Evolutionary conservation across 768 basidiomycete species (phyloP), one percentile per base, ranked within the genome.

Genomic region (Trichaptum fuscoviolaceum): DNA sequence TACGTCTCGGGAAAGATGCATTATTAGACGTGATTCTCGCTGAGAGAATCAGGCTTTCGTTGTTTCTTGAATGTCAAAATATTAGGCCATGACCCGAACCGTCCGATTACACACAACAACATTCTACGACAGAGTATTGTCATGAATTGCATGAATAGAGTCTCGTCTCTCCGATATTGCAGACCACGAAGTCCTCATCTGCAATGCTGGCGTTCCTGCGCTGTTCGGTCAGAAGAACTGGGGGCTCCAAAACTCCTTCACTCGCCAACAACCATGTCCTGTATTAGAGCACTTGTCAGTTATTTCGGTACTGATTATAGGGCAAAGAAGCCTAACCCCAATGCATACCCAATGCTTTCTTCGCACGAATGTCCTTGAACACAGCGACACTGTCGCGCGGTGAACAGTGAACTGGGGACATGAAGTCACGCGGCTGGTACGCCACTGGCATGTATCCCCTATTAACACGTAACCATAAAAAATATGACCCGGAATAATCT

Each of bases 341-440:
- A 73, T 89, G 89, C 83, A 90, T 90, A 0, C 83, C 89, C 8
- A 91, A 70, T 0, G 86, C 89, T 66, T 79, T 81, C 75, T 83
- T 81, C 42, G 88, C 85, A 60, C 77, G 77, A 52, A 88, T 77
- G 71, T 91, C 89, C 69, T 82, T 77, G 80, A 89, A 91, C 1
- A 92, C 77, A 25, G 81, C 76, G 5, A 91, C 89, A 36, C 87
- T 84, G 72, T 92, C 90, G 62, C 85, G 81, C 0, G 91, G 91
- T 0, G 84, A 82, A 65, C 83, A 85, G 73, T 91, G 89, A 15
- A 90, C 77, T n/a, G 82, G 76, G 12, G 82, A 85, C 83, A 87
- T 84, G 70, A 80, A 78, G 35, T 75, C 70, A n/a, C 85, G 78
- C 0, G 88, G 87, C 5, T 73, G 67, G 74, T 88, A 89, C 8